Percentiles rank a stretch among this genome's conserved stretches.
phyloP scores from a whole-genome alignment of 768 basidiomycete genomes.

The Lentinula edodes region DNA sequence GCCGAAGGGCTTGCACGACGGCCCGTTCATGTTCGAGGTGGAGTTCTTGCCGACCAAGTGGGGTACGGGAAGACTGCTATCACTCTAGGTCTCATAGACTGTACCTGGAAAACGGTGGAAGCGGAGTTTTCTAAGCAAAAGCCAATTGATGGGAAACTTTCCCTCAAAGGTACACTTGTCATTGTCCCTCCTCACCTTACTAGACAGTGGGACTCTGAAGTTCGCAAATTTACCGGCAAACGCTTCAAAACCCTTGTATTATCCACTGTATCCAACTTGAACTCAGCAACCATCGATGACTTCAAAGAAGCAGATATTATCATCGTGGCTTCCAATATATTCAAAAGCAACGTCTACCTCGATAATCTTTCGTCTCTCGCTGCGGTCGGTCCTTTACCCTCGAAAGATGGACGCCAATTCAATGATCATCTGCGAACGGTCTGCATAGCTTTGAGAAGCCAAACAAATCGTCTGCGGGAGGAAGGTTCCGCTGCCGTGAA shows the following conservation, averaged over 20 bases:
- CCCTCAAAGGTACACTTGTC: conserved; percentile 75
- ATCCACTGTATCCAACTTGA: conserved; percentile 64
- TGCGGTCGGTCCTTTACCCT: conserved; percentile 62
- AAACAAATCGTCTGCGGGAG: conserved; percentile 63
- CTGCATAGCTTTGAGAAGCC: conserved; percentile 50
- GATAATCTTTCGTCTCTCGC: conserved; percentile 71
- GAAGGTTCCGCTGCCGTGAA: conserved; percentile 60
- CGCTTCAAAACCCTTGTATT: conserved; percentile 63
- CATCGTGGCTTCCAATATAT: conserved; percentile 81
- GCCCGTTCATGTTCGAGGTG: conserved; percentile 71
- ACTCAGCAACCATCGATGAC: conserved; percentile 64
- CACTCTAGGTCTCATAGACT: conserved; percentile 84
- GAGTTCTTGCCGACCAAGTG: conserved; percentile 93
- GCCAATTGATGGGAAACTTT: conserved; percentile 56
- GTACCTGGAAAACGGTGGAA: conserved; percentile 48
- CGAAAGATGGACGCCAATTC: conserved; percentile 85
- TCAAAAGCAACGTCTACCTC: conserved; percentile 71
- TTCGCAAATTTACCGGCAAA: conserved; percentile 69
- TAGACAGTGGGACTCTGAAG: conserved; percentile 86
- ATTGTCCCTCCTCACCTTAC: conserved; percentile 89
- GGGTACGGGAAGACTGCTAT: conserved; percentile 98
- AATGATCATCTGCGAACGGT: conserved; percentile 70
- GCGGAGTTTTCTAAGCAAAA: conserved; percentile 52
- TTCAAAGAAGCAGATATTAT: conserved; percentile 82
- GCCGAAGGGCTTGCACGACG: conserved; percentile 89